phyloP scores from a whole-genome alignment of 805 yeast genomes.

The Zygosaccharomyces rouxii region DNA sequence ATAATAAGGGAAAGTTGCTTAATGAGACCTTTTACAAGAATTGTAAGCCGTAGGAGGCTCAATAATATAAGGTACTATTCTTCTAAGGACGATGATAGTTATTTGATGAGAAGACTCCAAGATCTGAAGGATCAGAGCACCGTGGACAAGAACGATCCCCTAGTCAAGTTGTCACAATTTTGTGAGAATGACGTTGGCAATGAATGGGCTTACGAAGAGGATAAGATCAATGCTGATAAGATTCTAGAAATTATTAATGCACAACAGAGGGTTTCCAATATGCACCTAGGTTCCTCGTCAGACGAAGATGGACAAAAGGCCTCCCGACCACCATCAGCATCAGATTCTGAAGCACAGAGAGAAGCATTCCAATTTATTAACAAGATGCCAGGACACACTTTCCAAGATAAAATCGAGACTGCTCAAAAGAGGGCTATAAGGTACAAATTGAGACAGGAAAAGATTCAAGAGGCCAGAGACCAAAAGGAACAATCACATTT shows the following conservation, averaged over 20 bases:
- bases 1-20: neutral
- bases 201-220: conserved; percentile 28
- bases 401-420: conserved; percentile 36
- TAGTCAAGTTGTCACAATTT: conserved; percentile 16
- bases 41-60: neutral
- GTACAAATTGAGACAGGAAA: conserved; percentile 42
- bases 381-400: conserved; percentile 18
- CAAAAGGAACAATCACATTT: conserved; percentile 47
- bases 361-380: conserved; percentile 3
- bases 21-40: neutral
- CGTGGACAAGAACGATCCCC: conserved; percentile 25
- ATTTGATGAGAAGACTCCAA: conserved; percentile 26
- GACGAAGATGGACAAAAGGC: conserved; percentile 57
- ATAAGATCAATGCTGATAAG: conserved; percentile 38
- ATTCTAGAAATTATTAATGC: conserved; percentile 44
- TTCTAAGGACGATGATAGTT: conserved; percentile 16
- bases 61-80: conserved; percentile 6
- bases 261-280: conserved; percentile 38
- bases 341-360: conserved; percentile 9
- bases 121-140: conserved; percentile 25
- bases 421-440: conserved; percentile 68
- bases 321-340: conserved; percentile 36
- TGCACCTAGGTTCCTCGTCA: conserved; percentile 34
- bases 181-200: conserved; percentile 17
- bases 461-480: conserved; percentile 19